A percentile compares a stretch with the other conserved stretches of the same genome.
These are phyloP conservation scores for Fusarium penzigii DNA, from an alignment of 2,329 filamentous ascomycete species.

Conservation along the genomic window DNA sequence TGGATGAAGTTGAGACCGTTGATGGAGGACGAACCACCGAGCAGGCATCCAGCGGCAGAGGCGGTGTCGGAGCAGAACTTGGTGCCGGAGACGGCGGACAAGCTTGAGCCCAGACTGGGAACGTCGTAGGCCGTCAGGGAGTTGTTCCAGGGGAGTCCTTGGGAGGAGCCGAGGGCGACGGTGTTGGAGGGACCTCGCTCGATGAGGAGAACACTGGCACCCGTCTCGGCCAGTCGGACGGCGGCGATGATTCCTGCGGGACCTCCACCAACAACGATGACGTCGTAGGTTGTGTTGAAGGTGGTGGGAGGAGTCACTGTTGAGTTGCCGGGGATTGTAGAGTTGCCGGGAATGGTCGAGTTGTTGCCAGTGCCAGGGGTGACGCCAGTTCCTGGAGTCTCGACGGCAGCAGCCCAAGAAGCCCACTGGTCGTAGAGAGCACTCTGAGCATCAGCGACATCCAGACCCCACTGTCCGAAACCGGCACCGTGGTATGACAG, in stretches of 20 bases:
- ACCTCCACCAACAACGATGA: conserved; percentile 28
- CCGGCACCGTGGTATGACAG: conserved; percentile 43
- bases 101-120: conserved; percentile 26
- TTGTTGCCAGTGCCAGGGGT: conserved; percentile 8
- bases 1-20: conserved; percentile 24
- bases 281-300: conserved; percentile 27
- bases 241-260: conserved; percentile 29
- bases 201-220: conserved; percentile 26
- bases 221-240: conserved; percentile 27
- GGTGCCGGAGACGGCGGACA: conserved; percentile 22
- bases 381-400: conserved; percentile 1
- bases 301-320: conserved; percentile 16
- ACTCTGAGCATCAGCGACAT: conserved; percentile 36
- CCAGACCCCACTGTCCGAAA: conserved; percentile 40
- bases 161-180: conserved; percentile 20
- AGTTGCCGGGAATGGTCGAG: conserved; percentile 9
- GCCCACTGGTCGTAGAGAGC: conserved; percentile 29
- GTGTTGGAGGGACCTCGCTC: conserved; percentile 31
- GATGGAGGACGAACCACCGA: conserved; percentile 29
- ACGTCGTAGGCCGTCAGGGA: conserved; percentile 26
- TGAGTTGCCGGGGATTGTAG: conserved; percentile 11
- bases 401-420: conserved; percentile 24
- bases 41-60: conserved; percentile 26
- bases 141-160: conserved; percentile 25
- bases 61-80: conserved; percentile 30